Evolutionary conservation across 139 green algal species (phyloP).

Genomic region (Picochlorum sp.): DNA sequence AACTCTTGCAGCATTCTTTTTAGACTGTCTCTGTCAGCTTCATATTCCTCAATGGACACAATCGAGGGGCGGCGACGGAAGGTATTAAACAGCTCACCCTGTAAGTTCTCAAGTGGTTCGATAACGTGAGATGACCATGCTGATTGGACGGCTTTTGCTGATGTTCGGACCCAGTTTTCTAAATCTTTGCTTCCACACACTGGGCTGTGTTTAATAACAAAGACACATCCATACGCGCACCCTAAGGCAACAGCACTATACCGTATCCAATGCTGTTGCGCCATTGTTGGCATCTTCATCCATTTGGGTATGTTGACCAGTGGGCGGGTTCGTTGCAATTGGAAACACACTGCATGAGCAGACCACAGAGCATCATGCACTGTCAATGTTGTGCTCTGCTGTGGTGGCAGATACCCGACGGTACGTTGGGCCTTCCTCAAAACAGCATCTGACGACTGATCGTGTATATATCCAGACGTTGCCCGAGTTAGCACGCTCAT

Average conservation of each 20-base stretch:
- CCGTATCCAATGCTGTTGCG: constrained; percentile 66
- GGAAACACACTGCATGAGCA: not conserved
- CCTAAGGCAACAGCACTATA: constrained; percentile 26
- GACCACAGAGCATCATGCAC: constrained; percentile 1
- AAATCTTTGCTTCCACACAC: constrained; percentile 68
- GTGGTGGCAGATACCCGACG: no score
- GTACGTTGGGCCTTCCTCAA: no score
- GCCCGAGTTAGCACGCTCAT: no score
- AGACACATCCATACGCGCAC: constrained; percentile 31
- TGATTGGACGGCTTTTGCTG: constrained; percentile 6
- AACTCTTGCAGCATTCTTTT: constrained; percentile 79
- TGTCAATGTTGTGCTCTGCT: not conserved
- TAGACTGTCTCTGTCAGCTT: constrained; percentile 54
- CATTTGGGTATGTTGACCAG: constrained; percentile 34
- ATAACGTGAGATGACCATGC: constrained; percentile 49
- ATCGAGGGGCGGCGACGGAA: constrained; percentile 56
- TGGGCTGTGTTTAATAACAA: constrained; percentile 56
- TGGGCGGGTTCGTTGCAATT: not conserved
- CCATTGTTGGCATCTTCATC: constrained; percentile 28
- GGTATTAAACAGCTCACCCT: constrained; percentile 73
- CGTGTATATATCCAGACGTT: no score
- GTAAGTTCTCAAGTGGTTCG: constrained; percentile 47
- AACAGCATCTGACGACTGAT: no score
- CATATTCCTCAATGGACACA: constrained; percentile 53
- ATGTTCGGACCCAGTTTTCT: constrained; percentile 39